phyloP scores from a whole-genome alignment of 805 yeast species.

The Zygosaccharomyces rouxii region DNA sequence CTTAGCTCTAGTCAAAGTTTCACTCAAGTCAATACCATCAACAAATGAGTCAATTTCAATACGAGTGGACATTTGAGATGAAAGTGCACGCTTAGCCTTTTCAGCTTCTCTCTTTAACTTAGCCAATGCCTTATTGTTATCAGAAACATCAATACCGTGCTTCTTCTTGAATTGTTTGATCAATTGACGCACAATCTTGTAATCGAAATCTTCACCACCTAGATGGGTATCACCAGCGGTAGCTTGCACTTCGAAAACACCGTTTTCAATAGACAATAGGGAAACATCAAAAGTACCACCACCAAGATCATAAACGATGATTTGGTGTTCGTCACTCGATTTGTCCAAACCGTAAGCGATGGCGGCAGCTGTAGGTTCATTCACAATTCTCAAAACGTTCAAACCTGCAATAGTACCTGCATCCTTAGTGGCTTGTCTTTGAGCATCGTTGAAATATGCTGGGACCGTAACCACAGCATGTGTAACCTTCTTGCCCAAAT shows the following conservation, averaged over 20 bases:
- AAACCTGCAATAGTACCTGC: constrained; percentile 91
- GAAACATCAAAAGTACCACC: constrained; percentile 98
- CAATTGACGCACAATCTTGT: constrained; percentile 82
- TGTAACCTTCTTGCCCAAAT: constrained; percentile 75
- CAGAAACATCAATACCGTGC: constrained; percentile 75
- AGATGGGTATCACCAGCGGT: constrained; percentile 96
- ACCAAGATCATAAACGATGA: constrained; percentile 90
- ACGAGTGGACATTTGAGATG: constrained; percentile 92
- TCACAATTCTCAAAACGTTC: constrained; percentile 81
- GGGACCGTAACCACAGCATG: constrained; percentile 93
- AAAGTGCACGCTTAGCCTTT: constrained; percentile 94
- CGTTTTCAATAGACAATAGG: constrained; percentile 78
- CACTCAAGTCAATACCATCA: constrained; percentile 94
- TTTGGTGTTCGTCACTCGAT: constrained; percentile 78
- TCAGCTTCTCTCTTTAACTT: constrained; percentile 96
- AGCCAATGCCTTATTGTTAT: constrained; percentile 81
- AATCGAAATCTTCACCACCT: constrained; percentile 97
- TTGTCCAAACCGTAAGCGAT: constrained; percentile 93
- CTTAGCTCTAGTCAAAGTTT: constrained; percentile 94
- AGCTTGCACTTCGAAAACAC: constrained; percentile 88
- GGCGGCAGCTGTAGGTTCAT: constrained; percentile 97
- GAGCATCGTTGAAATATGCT: constrained; percentile 90
- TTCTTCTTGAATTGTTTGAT: constrained; percentile 88
- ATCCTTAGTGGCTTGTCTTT: constrained; percentile 91
- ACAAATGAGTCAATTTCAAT: constrained; percentile 92